A percentile compares a stretch with the other conserved stretches of the same genome.
Evolutionary conservation across 345 rosid genomes (phyloP).

Genomic region (Abelmoschus esculentus): DNA sequence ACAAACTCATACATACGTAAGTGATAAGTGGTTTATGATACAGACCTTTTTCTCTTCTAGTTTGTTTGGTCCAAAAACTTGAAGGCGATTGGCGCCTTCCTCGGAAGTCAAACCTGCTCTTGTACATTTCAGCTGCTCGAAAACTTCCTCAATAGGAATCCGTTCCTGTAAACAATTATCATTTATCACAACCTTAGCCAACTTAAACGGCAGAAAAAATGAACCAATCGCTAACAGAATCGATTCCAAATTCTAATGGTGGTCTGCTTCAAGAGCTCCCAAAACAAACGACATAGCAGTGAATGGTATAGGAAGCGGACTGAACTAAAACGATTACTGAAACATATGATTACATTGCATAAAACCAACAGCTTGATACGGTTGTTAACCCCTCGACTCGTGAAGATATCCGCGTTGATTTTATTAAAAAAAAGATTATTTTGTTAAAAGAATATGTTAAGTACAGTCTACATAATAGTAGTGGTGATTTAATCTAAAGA

Average conservation of each 20-base stretch:
- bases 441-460: too few species aligned
- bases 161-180: constrained; percentile 34
- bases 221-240: not conserved
- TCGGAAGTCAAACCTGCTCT: constrained; percentile 47
- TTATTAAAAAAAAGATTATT: too few species aligned
- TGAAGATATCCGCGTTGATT: not conserved
- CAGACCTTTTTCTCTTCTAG: constrained; percentile 81
- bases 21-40: not conserved
- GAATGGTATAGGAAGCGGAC: not conserved
- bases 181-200: not conserved
- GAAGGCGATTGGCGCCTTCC: constrained; percentile 65
- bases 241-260: not conserved
- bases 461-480: too few species aligned
- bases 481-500: too few species aligned
- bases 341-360: too few species aligned
- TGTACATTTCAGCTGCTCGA: constrained; percentile 51
- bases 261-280: not conserved
- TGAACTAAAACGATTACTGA: not conserved
- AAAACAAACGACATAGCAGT: not conserved
- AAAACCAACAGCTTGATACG: not conserved
- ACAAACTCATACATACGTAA: not conserved
- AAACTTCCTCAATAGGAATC: constrained; percentile 83
- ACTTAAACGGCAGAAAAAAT: not conserved
- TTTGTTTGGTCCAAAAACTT: constrained; percentile 84
- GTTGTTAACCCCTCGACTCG: not conserved